phyloP scores from a whole-genome alignment of 148 eudicot species.

The Fagopyrum homotropicum region DNA sequence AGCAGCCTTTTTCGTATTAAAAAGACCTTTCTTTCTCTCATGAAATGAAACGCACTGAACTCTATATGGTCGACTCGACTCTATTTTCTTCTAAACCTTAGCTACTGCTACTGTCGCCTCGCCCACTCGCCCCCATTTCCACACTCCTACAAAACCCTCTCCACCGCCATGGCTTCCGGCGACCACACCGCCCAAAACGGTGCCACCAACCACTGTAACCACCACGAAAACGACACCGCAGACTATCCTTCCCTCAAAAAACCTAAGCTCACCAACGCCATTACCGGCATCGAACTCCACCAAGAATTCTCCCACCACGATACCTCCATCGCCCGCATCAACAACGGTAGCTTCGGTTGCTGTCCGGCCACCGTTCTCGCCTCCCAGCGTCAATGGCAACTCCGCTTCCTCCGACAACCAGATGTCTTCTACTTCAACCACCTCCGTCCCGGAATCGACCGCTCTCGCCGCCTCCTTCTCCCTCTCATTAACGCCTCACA shows the following conservation, averaged over 20 bases:
- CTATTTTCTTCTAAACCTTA: no score
- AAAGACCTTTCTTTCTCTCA: no score
- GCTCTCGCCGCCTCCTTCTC: slow-evolving; percentile 41
- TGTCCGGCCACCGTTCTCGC: slow-evolving; percentile 57
- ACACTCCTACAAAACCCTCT: background rate
- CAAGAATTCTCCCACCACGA: slow-evolving; percentile 77
- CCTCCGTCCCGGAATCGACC: slow-evolving; percentile 54
- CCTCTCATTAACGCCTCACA: slow-evolving; percentile 63
- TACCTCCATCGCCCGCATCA: slow-evolving; percentile 54
- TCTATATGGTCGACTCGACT: no score
- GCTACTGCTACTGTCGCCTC: no score
- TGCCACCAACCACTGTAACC: background rate
- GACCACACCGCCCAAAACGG: slow-evolving; percentile 17
- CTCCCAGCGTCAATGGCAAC: slow-evolving; percentile 57
- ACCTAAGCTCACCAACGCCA: slow-evolving; percentile 25
- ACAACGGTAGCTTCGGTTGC: slow-evolving; percentile 91
- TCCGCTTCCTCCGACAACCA: slow-evolving; percentile 59
- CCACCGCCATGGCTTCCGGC: slow-evolving; percentile 15
- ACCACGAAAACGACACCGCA: slow-evolving; percentile 20
- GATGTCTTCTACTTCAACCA: slow-evolving; percentile 55
- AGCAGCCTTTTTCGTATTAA: no score
- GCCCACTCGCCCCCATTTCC: background rate
- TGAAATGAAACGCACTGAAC: no score
- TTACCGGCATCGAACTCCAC: slow-evolving; percentile 35
- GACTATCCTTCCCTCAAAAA: slow-evolving; percentile 17